Percentiles rank a stretch among this genome's conserved stretches.
Conservation (phyloP, 176 grass and related monocot genomes). For the Elaeis guineensis region DNA sequence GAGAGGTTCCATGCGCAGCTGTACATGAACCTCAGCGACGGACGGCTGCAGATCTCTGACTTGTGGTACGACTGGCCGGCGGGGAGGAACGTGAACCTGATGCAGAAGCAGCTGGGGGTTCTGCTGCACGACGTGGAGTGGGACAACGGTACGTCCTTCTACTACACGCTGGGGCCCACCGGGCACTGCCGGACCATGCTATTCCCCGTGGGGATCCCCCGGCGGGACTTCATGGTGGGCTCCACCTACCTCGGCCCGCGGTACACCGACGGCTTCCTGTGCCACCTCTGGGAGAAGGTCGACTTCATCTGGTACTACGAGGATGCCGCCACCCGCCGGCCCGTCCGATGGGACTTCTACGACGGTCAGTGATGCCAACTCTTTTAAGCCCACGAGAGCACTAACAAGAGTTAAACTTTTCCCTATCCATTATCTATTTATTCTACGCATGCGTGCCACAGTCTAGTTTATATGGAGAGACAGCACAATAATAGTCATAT, state of each 20-base stretch:
- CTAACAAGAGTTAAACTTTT: no score
- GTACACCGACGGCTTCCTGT: constrained; percentile 44
- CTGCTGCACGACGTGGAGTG: constrained; percentile 57
- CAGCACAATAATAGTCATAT: no score
- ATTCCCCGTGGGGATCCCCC: constrained; percentile 52
- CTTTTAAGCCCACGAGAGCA: no score
- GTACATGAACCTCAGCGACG: constrained; percentile 50
- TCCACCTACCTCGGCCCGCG: constrained; percentile 61
- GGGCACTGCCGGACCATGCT: constrained; percentile 25
- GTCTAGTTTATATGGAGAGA: no score
- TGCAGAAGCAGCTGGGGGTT: constrained; percentile 42
- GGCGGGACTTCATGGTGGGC: constrained; percentile 41
- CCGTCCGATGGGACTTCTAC: constrained; percentile 83
- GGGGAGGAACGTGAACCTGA: constrained; percentile 65
- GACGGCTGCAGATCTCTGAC: constrained; percentile 45
- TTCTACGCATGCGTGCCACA: no score
- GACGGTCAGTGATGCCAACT: constrained; percentile 11
- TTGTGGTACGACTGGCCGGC: constrained; percentile 74
- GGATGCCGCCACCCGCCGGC: constrained; percentile 67
- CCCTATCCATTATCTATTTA: no score
- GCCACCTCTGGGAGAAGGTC: constrained; percentile 67
- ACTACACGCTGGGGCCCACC: constrained; percentile 27
- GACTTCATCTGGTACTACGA: constrained; percentile 80
- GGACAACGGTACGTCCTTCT: constrained; percentile 69
- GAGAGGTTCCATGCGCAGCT: constrained; percentile 61